Evolutionary conservation across 164 flowering plant genomes (phyloP).

Genomic region (Cinnamomum chago): DNA sequence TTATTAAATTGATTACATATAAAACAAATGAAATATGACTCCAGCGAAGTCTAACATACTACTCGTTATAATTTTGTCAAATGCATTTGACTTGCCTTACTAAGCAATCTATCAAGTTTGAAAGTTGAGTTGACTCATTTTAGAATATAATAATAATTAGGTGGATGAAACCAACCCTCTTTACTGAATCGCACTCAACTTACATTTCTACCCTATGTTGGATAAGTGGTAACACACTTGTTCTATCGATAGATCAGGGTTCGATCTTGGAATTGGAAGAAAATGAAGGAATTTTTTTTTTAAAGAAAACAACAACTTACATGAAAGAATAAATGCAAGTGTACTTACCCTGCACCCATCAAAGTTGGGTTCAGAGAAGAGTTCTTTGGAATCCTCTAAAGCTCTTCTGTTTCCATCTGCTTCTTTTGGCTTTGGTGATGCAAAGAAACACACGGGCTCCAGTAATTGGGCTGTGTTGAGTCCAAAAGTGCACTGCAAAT

Average conservation of each 20-base stretch:
- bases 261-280: no score
- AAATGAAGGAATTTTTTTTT: no score
- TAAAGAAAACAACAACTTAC: neutral
- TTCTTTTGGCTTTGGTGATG: constrained; percentile 22
- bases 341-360: constrained; percentile 2
- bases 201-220: neutral
- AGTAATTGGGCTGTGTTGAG: constrained; percentile 26
- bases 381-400: constrained; percentile 9
- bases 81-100: no score
- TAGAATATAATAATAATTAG: no score
- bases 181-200: neutral
- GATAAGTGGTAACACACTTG: no score
- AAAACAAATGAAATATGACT: no score
- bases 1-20: no score
- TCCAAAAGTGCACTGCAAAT: constrained; percentile 26
- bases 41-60: no score
- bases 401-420: constrained; percentile 7
- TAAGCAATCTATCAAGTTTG: no score
- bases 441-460: constrained; percentile 31
- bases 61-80: no score
- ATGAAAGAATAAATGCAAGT: neutral
- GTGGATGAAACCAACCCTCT: no score
- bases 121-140: no score
- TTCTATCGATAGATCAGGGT: neutral
- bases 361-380: neutral